phyloP scores from a whole-genome alignment of 2,329 filamentous ascomycete genomes.

The Calonectria pteridis region DNA sequence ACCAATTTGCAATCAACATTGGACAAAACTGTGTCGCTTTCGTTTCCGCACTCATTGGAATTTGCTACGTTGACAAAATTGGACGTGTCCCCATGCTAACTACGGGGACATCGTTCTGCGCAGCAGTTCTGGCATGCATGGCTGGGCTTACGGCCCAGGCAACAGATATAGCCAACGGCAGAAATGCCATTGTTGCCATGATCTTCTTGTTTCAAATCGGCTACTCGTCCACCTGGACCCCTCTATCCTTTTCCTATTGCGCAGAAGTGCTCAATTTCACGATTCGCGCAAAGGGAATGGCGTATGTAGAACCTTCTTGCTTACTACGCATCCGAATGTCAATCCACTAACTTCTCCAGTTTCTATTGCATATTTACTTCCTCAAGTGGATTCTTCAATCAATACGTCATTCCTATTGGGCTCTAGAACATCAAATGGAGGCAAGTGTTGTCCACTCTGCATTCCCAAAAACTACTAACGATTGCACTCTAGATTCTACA shows the following conservation, averaged over 20 bases:
- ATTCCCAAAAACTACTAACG: background rate
- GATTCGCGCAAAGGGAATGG: conserved; percentile 28
- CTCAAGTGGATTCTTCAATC: conserved; percentile 24
- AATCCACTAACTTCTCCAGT: background rate
- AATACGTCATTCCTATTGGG: conserved; percentile 27
- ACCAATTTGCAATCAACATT: conserved; percentile 30
- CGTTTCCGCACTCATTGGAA: conserved; percentile 15
- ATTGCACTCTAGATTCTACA: conserved; percentile 14
- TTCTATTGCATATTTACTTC: conserved; percentile 25
- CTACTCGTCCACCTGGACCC: conserved; percentile 28
- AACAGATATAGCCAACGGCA: conserved; percentile 15
- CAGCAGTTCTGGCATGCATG: conserved; percentile 25
- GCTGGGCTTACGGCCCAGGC: conserved; percentile 23
- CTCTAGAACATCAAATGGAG: conserved; percentile 24
- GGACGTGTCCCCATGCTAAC: conserved; percentile 26
- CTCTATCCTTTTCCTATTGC: conserved; percentile 26
- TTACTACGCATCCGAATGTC: background rate
- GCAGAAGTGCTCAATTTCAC: conserved; percentile 29
- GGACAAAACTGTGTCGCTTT: conserved; percentile 27
- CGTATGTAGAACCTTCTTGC: background rate
- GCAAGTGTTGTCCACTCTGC: background rate
- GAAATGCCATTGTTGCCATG: conserved; percentile 29
- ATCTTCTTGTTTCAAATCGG: conserved; percentile 30
- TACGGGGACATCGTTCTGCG: conserved; percentile 21
- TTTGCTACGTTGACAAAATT: conserved; percentile 22